Evolutionary conservation across 805 yeast genomes (phyloP), one percentile per base, ranked within the genome.

Genomic region (Soucietia sequanensis): DNA sequence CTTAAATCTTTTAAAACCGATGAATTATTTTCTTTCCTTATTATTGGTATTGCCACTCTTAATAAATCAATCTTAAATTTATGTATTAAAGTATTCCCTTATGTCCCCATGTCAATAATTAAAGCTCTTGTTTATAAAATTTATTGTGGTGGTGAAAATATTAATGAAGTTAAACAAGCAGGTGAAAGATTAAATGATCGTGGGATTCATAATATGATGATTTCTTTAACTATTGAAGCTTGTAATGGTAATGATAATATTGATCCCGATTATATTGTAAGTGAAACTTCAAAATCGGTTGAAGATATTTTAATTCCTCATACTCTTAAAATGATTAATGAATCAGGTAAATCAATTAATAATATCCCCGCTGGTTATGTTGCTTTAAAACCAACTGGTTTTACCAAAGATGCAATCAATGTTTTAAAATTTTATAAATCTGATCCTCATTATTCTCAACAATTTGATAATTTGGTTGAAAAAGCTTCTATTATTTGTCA

Each of bases 181-280:
- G 95, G 95, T 34, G 64, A 70, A 36, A 68, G 78, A 39, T 70
- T 90, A 46, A 69, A 78, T 35, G 58, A 72, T 33, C 72, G 95
- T 41, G 95, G 95, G 7, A 84, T 89, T 52, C 78, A 85, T 47
- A 91, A 90, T 68, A 87, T 90, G 95, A 88, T 90, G 95, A 68
- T 90, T n/a, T 83, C 95, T 1, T 77, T 88, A 57, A 87, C 96
- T 11, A 89, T 90, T 34, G 98, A 90, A 62, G 95, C 93, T 37
- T 82, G 96, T 35, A 86, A 86, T 44, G 96, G 95, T 24, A 75
- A 75, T 38, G 73, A 76, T 53, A 68, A 76, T 58, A 67, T 78
- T 27, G 80, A 78, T 58, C 78, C 81, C 23, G 53, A 72, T 26
- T 68, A 67, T 43, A 83, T 85, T 40, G 78, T 84, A 23, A 48